Evolutionary conservation across 1,139 yeast genomes (phyloP).

Genomic region (Debaryomycetaceae sp.): DNA sequence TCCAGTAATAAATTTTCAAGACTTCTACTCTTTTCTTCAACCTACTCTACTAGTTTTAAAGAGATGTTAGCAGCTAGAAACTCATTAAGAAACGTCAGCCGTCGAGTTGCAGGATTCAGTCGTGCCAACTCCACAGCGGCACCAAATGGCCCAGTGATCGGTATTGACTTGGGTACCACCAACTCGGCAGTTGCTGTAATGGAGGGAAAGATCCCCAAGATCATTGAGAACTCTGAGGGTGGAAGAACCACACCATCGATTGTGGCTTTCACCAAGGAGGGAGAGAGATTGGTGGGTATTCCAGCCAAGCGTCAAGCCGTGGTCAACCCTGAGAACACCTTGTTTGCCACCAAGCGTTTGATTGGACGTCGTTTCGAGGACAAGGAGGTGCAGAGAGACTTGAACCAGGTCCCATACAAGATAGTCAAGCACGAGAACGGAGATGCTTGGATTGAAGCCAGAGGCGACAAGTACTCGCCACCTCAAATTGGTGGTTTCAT

Average conservation of each 20-base stretch:
- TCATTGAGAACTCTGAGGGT: conserved; percentile 95
- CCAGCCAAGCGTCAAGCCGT: conserved; percentile 97
- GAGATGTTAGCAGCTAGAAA: conserved; percentile 47
- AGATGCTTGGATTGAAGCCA: conserved; percentile 95
- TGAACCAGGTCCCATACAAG: conserved; percentile 93
- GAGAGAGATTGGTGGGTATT: conserved; percentile 88
- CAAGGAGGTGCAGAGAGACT: conserved; percentile 92
- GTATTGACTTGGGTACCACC: conserved; percentile 98
- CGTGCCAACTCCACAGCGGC: conserved; percentile 56
- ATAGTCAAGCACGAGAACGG: conserved; percentile 89
- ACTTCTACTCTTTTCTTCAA: conserved; percentile 4
- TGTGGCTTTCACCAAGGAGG: conserved; percentile 89
- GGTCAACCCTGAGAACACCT: conserved; percentile 91
- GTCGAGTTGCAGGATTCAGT: conserved; percentile 43
- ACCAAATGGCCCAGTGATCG: conserved; percentile 80
- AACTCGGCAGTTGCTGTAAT: conserved; percentile 98
- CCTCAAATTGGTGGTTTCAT: conserved; percentile 93
- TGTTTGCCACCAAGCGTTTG: conserved; percentile 92
- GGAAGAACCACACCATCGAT: conserved; percentile 94
- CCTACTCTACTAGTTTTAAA: conserved; percentile 4
- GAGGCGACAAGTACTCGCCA: conserved; percentile 87
- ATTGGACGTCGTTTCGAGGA: conserved; percentile 98
- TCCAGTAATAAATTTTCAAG: conserved; percentile 5
- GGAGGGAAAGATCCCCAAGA: conserved; percentile 97
- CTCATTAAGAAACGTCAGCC: conserved; percentile 37